Evolutionary conservation across 805 yeast species (phyloP), one percentile per base, ranked within the genome.

Genomic region (Pichia ethanolica): DNA sequence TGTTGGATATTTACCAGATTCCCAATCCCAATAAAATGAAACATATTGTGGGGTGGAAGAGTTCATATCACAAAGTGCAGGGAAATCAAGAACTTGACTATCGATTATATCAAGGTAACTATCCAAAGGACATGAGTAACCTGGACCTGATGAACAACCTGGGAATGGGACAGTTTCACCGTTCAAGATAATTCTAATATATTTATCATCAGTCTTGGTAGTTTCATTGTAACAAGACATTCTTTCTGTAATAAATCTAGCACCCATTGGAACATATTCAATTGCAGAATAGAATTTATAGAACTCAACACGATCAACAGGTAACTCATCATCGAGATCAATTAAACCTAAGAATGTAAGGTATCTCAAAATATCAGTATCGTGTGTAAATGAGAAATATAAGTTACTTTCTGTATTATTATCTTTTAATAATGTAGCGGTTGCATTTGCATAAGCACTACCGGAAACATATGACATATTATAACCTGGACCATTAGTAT

Each of bases 401-500:
- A 30, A 6, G 10, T 30, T 20, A 3, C 20, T 10, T 14, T 30
- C 44, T 28, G 35, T 33, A 14, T n/a, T 5, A 28, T 33, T 33
- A n/a, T 41, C 35, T 26, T 26, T 28, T 20, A 41, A 30, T 25
- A 41, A 30, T 27, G 44, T 30, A 3, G 77, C 56, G 5, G 74
- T 71, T 13, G 67, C 59, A 55, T 77, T 81, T 5, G 75, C 70
- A 67, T 75, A 73, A 9, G 79, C 77, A 2, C 79, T 72, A 3
- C 89, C 90, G 5, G 38, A 8, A 7, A 35, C 26, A 7, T 7
- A 14, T 35, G 81, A 75, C 49, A 74, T 57, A 45, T 76, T 70
- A 56, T 79, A 66, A 38, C 90, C 91, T 43, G 81, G 81, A 12
- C 87, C 86, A 49, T 74, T 68, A 41, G 70, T 61, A 59, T 83